Evolutionary conservation across 75 land plant genomes (phyloP).

Genomic region (Sequoiadendron giganteum): DNA sequence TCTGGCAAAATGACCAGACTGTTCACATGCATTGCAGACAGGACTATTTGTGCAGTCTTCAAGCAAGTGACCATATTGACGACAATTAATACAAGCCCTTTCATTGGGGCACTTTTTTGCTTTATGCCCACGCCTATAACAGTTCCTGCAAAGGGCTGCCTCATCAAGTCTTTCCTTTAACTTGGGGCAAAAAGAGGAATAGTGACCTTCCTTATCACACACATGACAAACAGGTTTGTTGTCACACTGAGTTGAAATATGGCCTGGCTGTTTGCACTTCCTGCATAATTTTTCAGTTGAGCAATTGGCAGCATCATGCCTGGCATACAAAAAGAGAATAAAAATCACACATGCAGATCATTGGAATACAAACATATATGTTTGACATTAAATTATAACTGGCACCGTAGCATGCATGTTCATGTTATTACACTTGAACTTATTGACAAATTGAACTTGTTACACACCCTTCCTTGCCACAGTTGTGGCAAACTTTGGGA

Average conservation of each 20-base stretch:
- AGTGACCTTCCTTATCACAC: constrained; percentile 46
- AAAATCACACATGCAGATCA: not conserved
- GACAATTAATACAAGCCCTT: constrained; percentile 50
- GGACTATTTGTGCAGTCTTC: constrained; percentile 52
- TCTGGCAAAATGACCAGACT: constrained; percentile 48
- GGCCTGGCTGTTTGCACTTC: constrained; percentile 55
- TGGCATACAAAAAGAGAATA: constrained; percentile 7
- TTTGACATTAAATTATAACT: not conserved
- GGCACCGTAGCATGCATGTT: not conserved
- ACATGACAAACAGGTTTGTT: constrained; percentile 50
- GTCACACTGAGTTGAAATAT: constrained; percentile 43
- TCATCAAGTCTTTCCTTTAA: constrained; percentile 34
- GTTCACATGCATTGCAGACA: constrained; percentile 50
- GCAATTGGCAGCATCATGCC: constrained; percentile 48
- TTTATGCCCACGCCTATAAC: constrained; percentile 46
- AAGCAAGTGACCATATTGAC: constrained; percentile 45
- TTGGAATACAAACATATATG: not conserved
- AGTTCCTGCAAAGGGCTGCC: constrained; percentile 41
- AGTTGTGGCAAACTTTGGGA: constrained; percentile 49
- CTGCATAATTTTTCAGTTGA: constrained; percentile 44
- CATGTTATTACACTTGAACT: not conserved
- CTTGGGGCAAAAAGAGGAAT: constrained; percentile 40
- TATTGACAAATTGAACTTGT: not conserved
- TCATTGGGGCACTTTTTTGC: constrained; percentile 44
- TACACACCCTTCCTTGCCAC: constrained; percentile 23